Percentiles rank a stretch among this genome's conserved stretches.
Conservation (phyloP, 768 basidiomycete genomes). For the Infundibulicybe gibba region DNA sequence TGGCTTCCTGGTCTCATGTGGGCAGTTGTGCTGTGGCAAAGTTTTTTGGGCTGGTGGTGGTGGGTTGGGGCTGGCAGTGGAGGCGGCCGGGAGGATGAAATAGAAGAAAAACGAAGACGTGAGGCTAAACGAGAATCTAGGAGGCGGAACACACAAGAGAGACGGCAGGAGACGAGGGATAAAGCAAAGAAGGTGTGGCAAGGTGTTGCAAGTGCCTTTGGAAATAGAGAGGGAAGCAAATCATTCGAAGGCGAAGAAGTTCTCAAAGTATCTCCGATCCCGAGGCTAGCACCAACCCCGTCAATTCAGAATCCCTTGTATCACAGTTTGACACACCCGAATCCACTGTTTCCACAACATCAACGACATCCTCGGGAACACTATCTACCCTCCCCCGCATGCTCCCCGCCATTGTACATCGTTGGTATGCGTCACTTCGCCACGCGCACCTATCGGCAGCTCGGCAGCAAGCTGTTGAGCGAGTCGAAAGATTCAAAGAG, state of each 20-base stretch:
- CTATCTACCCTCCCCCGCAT: slow-evolving; percentile 28
- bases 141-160: slow-evolving; percentile 41
- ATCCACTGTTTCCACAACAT: slow-evolving; percentile 6
- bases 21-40: slow-evolving; percentile 95
- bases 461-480: slow-evolving; percentile 66
- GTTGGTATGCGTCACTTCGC: slow-evolving; percentile 58
- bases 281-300: neutral
- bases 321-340: neutral
- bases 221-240: neutral
- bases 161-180: slow-evolving; percentile 44
- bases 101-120: slow-evolving; percentile 57
- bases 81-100: slow-evolving; percentile 46
- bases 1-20: slow-evolving; percentile 92
- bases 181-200: slow-evolving; percentile 56
- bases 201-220: slow-evolving; percentile 53
- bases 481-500: slow-evolving; percentile 61
- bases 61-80: slow-evolving; percentile 95
- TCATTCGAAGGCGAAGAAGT: neutral
- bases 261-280: neutral
- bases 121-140: slow-evolving; percentile 54
- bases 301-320: neutral
- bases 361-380: slow-evolving; percentile 12
- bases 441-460: slow-evolving; percentile 72
- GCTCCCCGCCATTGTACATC: slow-evolving; percentile 39
- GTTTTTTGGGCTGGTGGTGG: slow-evolving; percentile 98